Conservation (phyloP, 2,329 filamentous ascomycete species). For the Cadophora luteo-olivacea region DNA sequence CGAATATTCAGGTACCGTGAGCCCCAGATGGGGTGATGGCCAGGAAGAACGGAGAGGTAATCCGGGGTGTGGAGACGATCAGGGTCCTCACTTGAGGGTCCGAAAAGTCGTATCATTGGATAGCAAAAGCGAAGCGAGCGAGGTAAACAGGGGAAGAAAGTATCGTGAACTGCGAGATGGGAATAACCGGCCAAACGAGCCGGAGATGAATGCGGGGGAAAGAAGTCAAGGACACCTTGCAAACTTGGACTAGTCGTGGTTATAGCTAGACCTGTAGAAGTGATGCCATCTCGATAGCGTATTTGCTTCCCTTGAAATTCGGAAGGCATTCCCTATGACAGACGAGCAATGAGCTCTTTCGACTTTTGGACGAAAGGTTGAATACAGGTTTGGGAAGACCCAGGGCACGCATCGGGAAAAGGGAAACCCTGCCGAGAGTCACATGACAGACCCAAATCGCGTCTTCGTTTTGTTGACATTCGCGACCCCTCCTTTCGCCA, state of each 20-base stretch:
- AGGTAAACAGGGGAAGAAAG: background rate
- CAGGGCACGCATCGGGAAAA: too few relatives aligned
- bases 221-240: background rate
- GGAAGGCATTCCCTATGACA: too few relatives aligned
- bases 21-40: background rate
- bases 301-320: too few relatives aligned
- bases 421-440: background rate
- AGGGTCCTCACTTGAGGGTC: background rate
- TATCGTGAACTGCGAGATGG: background rate
- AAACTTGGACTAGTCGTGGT: background rate
- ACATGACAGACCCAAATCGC: background rate
- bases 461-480: conserved; percentile 6
- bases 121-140: background rate
- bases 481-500: background rate
- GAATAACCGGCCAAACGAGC: conserved; percentile 1
- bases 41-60: conserved; percentile 2
- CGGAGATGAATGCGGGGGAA: background rate
- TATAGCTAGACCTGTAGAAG: background rate
- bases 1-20: background rate
- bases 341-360: too few relatives aligned
- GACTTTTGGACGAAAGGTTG: too few relatives aligned
- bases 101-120: background rate
- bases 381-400: too few relatives aligned
- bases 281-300: too few relatives aligned
- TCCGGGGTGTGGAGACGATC: background rate